phyloP scores from a whole-genome alignment of 768 basidiomycete genomes.

The Kwoniella europaea region DNA sequence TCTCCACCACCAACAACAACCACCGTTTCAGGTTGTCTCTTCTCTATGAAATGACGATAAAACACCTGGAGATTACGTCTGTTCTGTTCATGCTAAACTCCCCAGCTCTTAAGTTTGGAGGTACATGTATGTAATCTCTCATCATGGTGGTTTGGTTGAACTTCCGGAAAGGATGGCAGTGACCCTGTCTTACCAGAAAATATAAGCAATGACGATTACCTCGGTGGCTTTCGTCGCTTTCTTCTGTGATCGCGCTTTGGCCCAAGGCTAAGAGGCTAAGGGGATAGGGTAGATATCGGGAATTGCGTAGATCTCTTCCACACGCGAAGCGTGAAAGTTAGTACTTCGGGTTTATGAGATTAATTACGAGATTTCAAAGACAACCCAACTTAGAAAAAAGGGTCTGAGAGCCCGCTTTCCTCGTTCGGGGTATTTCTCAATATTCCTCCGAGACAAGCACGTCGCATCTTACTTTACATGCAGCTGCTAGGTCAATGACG shows the following conservation, averaged over 20 bases:
- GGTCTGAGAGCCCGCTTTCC: slow-evolving; percentile 15
- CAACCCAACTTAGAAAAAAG: not conserved
- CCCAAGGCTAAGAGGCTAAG: too few species aligned
- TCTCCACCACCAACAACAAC: too few species aligned
- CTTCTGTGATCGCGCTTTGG: not conserved
- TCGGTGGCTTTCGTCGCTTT: not conserved
- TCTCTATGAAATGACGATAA: too few species aligned
- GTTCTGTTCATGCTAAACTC: too few species aligned
- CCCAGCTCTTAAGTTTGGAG: too few species aligned
- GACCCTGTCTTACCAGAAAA: slow-evolving; percentile 9
- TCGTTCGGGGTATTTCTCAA: slow-evolving; percentile 1
- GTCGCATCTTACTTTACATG: not conserved
- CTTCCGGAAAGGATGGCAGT: not conserved
- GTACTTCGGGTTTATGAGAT: slow-evolving; percentile 9
- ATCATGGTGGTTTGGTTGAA: not conserved
- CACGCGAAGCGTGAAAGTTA: not conserved
- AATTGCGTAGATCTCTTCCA: not conserved
- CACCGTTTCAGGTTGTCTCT: too few species aligned
- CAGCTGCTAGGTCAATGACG: not conserved
- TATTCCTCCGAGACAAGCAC: slow-evolving; percentile 10
- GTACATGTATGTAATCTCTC: not conserved
- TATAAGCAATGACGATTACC: not conserved
- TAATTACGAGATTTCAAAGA: slow-evolving; percentile 11
- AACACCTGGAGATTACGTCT: too few species aligned
- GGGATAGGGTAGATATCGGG: not conserved